phyloP scores from a whole-genome alignment of 208 protist genomes.

The Tritrichomonas musculus region DNA sequence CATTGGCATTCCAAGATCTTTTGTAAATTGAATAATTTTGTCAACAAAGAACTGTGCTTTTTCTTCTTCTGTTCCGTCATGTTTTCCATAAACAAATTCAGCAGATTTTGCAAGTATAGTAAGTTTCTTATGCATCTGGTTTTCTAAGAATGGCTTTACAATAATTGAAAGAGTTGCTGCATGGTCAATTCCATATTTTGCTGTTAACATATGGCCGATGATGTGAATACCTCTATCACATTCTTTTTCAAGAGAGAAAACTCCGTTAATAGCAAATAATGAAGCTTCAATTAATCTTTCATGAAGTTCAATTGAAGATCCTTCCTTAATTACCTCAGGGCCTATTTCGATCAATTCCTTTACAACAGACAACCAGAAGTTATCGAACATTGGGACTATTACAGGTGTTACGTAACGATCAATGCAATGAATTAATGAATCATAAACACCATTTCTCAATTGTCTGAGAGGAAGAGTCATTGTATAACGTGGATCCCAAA shows the following conservation, averaged over 20 bases:
- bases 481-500: not conserved
- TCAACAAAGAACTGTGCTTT: not conserved
- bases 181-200: slow-evolving; percentile 3
- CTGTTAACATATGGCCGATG: not conserved
- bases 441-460: not conserved
- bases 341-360: not conserved
- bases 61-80: not conserved
- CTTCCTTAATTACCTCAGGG: not conserved
- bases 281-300: not conserved
- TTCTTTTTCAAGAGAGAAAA: not conserved
- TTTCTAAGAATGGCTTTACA: not conserved
- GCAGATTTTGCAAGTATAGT: not conserved
- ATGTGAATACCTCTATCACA: not conserved
- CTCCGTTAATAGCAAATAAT: not conserved
- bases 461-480: not conserved
- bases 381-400: not conserved
- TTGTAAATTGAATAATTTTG: not conserved
- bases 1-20: not conserved
- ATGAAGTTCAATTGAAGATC: not conserved
- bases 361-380: not conserved
- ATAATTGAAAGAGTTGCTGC: not conserved
- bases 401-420: not conserved
- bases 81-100: not conserved
- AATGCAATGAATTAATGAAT: not conserved
- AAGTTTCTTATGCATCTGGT: too few relatives aligned